Evolutionary conservation across 306 rosid genomes (phyloP), one percentile per base, ranked within the genome.

Genomic region (Luffa acutangula): DNA sequence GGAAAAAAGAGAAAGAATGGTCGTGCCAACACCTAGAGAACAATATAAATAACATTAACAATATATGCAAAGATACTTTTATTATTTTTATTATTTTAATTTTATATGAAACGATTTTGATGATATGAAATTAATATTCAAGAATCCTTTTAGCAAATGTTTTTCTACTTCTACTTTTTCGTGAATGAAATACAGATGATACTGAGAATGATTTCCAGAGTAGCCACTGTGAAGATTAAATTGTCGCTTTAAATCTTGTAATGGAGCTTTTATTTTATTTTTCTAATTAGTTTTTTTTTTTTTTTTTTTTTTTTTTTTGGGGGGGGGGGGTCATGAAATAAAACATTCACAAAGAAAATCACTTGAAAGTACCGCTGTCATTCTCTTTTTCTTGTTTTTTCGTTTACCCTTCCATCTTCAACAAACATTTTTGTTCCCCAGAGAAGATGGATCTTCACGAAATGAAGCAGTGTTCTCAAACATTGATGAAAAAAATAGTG

Each of bases 401-500:
- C 13, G n/a, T 56, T 76, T 58, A 14, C 39, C 56, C 67, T 58
- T 57, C 15, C 33, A 77, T 41, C 42, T 31, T 25, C 2, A 13
- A 46, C 45, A 15, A 60, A 20, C 46, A 76, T 59, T 82, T 51
- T 77, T 83, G 83, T 75, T 82, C 59, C 82, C 71, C 88, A 92
- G 98, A 88, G 90, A 87, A 84, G 78, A 82, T 78, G 86, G 65
- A 71, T 83, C 89, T 70, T 77, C 90, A 9, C 77, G 4, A 36
- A 89, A 89, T 52, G 87, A 77, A 81, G 80, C 81, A 4, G 89
- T 52, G 73, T 76, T 80, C 84, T 86, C 79, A 49, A 54, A 84
- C 34, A 20, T 2, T 46, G 79, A 80, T 48, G 56, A 86, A 70
- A 67, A 56, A 2, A 78, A 78, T 56, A 3, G 31, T 9, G 84